Percentiles rank a stretch among this genome's conserved stretches.
phyloP scores from a whole-genome alignment of 225 moss, liverwort and hornwort species.

The Pseudoscleropodium purum region DNA sequence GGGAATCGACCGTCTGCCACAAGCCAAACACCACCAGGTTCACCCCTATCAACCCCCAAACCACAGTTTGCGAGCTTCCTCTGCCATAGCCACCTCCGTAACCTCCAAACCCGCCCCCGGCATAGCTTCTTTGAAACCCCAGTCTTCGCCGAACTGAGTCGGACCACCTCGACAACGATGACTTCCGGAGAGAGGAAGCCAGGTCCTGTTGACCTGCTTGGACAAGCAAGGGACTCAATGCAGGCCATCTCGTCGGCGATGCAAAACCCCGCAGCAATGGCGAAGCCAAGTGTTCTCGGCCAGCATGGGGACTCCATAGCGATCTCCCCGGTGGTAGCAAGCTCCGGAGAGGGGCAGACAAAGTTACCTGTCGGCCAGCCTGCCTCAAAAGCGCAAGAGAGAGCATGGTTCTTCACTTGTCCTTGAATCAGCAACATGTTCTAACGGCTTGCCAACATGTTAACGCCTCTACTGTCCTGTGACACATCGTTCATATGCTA shows the following conservation, averaged over 20 bases:
- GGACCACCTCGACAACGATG: conserved; percentile 21
- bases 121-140: conserved; percentile 12
- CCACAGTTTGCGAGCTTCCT: conserved; percentile 47
- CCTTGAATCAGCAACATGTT: conserved; percentile 2
- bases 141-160: conserved; percentile 4
- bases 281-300: not conserved
- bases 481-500: not conserved
- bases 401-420: conserved; percentile 17
- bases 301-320: not conserved
- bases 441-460: conserved; percentile 2
- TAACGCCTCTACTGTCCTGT: conserved; percentile 2
- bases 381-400: conserved; percentile 23
- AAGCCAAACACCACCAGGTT: conserved; percentile 71
- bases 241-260: not conserved
- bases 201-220: conserved; percentile 3
- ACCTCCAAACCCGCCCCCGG: conserved; percentile 6
- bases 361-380: conserved; percentile 5
- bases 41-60: conserved; percentile 63
- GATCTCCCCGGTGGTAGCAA: not conserved
- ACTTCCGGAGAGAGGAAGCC: not conserved
- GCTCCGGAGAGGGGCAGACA: not conserved
- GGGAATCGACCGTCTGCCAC: conserved; percentile 48
- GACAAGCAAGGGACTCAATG: not conserved
- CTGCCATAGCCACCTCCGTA: conserved; percentile 11
- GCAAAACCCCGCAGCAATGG: not conserved